Evolutionary conservation across 1,284 basidiomycete species (phyloP), one percentile per base, ranked within the genome.

Genomic region (Ganoderma resinaceum): DNA sequence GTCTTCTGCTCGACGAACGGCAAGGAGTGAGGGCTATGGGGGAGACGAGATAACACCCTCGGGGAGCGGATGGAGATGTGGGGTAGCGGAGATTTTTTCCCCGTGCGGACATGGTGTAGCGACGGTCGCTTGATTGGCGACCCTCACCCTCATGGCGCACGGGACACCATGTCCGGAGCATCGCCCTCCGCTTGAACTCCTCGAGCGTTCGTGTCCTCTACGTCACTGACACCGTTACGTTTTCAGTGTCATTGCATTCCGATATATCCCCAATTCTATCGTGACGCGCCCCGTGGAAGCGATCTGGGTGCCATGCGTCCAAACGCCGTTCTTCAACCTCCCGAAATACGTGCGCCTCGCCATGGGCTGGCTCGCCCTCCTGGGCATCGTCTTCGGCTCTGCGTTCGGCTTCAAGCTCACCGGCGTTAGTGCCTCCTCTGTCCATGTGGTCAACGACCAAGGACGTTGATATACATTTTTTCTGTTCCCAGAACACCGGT

Each of bases 381-480:
- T 95, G 58, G 92, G 77, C 23, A 89, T 95, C 69, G 83, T 95
- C 62, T 90, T 95, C 69, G 94, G 93, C 62, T 94, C 92, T 23
- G 93, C 92, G 0, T 95, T 94, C 77, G 94, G 94, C 23, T 93
- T 95, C 82, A 80, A 82, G 35, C 83, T 92, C 49, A 80, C 86
- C 64, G 79, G 76, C 65, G 92, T 92, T 75, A 59, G 86, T 79
- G 35, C 65, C 59, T 11, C 52, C 65, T 49, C 64, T 46, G 33
- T 40, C 35, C 18, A 65, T 40, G 16, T 31, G 29, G 29, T 12
- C 37, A 62, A 37, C 55, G 35, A 57, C 53, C 12, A 64, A 66
- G 66, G 70, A 67, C 61, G 69, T 74, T 77, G 74, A 76, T 74
- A 71, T 65, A 71, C 70, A 43, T 49, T 40, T 70, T 37, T 70